Evolutionary conservation across 768 basidiomycete genomes (phyloP).

Genomic region (Pleurotus tuoliensis): DNA sequence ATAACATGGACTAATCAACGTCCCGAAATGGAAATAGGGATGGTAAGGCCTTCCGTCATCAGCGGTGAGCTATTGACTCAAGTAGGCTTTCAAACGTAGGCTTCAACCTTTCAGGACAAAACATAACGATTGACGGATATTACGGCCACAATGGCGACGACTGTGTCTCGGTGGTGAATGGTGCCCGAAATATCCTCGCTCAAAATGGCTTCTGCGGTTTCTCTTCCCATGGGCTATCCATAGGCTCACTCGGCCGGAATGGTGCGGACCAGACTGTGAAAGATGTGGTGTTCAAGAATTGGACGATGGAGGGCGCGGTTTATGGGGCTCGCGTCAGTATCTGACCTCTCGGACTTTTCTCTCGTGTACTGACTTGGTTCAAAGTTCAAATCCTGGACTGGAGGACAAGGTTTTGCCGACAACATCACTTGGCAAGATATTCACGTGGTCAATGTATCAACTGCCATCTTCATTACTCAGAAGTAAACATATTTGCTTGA

Average conservation of each 20-base stretch:
- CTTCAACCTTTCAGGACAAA: conserved; percentile 34
- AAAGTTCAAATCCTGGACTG: conserved; percentile 46
- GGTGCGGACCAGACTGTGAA: conserved; percentile 37
- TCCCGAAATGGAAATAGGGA: conserved; percentile 15
- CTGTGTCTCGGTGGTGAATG: conserved; percentile 44
- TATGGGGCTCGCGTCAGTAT: conserved; percentile 37
- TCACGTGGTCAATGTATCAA: conserved; percentile 38
- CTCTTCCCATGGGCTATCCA: conserved; percentile 44
- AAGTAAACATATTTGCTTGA: conserved; percentile 22
- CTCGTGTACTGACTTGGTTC: conserved; percentile 12
- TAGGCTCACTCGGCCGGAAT: conserved; percentile 40
- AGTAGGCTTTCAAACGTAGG: conserved; percentile 12
- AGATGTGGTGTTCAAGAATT: conserved; percentile 43
- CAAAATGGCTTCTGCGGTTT: conserved; percentile 42
- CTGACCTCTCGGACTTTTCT: not conserved
- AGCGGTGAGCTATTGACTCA: too few relatives aligned
- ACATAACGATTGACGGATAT: conserved; percentile 38
- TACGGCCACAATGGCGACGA: conserved; percentile 47
- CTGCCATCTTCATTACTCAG: conserved; percentile 43
- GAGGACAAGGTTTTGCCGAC: conserved; percentile 41
- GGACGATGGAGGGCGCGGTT: conserved; percentile 46
- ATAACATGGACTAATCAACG: not conserved
- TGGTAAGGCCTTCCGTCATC: conserved; percentile 11
- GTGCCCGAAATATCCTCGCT: conserved; percentile 40
- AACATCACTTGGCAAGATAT: conserved; percentile 48